Evolutionary conservation across 2,329 filamentous ascomycete genomes (phyloP).

Genomic region (Aureobasidium musti): DNA sequence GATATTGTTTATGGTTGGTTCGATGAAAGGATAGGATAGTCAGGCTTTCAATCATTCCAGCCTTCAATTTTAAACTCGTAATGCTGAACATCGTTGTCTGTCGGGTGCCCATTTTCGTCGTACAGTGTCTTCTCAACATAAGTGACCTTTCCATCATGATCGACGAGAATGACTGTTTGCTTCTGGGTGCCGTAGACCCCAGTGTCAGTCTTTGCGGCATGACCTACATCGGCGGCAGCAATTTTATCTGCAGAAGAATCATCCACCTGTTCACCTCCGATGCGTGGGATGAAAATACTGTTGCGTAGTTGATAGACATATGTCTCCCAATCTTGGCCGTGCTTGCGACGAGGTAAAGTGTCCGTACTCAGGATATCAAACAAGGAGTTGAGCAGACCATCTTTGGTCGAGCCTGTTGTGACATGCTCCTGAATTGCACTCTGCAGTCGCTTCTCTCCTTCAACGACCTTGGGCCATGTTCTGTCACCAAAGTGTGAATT

Average conservation of each 20-base stretch:
- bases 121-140: conserved; percentile 65
- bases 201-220: conserved; percentile 39
- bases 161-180: conserved; percentile 62
- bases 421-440: conserved; percentile 53
- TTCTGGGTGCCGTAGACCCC: conserved; percentile 66
- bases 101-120: conserved; percentile 53
- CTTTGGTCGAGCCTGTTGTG: conserved; percentile 46
- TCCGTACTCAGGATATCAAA: conserved; percentile 57
- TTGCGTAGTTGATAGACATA: conserved; percentile 60
- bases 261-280: conserved; percentile 52
- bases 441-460: conserved; percentile 52
- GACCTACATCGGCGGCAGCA: conserved; percentile 41
- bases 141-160: conserved; percentile 57
- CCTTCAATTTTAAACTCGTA: conserved; percentile 54
- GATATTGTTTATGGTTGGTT: background rate
- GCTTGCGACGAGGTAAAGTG: conserved; percentile 55
- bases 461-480: conserved; percentile 63
- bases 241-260: conserved; percentile 45
- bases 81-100: conserved; percentile 53
- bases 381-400: conserved; percentile 55
- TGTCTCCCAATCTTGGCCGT: conserved; percentile 55
- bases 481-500: conserved; percentile 62
- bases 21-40: no score
- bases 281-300: conserved; percentile 62
- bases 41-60: conserved; percentile 34